These are phyloP conservation scores for Mycosphaerella arachidis DNA, from an alignment of 2,329 filamentous ascomycete genomes.

Conservation along the genomic window DNA sequence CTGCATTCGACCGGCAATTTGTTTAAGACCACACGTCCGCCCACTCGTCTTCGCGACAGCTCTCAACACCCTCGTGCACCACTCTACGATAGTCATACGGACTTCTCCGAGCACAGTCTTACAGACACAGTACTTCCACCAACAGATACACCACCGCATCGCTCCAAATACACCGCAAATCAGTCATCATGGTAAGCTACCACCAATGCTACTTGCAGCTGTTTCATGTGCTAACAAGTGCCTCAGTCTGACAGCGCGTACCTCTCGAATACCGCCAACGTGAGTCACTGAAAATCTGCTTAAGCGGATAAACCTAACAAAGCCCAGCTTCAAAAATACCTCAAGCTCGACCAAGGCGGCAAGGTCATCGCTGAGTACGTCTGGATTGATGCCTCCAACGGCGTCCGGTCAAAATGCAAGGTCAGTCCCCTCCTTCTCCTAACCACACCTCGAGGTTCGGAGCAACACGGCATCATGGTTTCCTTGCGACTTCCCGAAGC, in stretches of 20 bases:
- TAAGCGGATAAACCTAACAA: slow-evolving; percentile 10
- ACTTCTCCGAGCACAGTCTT: neutral
- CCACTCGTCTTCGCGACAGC: neutral
- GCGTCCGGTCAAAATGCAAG: slow-evolving; percentile 90
- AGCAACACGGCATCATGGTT: slow-evolving; percentile 5
- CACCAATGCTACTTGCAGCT: neutral
- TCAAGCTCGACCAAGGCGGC: slow-evolving; percentile 84
- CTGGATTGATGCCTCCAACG: slow-evolving; percentile 84
- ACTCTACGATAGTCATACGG: neutral
- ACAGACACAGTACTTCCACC: neutral
- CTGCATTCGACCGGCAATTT: slow-evolving; percentile 1
- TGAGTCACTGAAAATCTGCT: slow-evolving; percentile 31
- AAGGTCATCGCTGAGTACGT: slow-evolving; percentile 90
- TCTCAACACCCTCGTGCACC: neutral
- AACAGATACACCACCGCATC: neutral
- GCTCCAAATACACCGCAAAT: neutral
- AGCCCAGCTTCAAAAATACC: slow-evolving; percentile 83
- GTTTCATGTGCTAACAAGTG: slow-evolving; percentile 1
- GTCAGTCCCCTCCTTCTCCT: slow-evolving; percentile 53
- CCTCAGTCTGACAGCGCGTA: slow-evolving; percentile 23
- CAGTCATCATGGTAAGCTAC: slow-evolving; percentile 8
- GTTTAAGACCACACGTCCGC: slow-evolving; percentile 1
- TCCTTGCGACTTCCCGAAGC: neutral
- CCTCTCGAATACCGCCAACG: slow-evolving; percentile 47
- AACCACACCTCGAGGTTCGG: neutral